Base-by-base conservation (phyloP, 805 yeast species). In the Saturnispora silvae region DNA sequence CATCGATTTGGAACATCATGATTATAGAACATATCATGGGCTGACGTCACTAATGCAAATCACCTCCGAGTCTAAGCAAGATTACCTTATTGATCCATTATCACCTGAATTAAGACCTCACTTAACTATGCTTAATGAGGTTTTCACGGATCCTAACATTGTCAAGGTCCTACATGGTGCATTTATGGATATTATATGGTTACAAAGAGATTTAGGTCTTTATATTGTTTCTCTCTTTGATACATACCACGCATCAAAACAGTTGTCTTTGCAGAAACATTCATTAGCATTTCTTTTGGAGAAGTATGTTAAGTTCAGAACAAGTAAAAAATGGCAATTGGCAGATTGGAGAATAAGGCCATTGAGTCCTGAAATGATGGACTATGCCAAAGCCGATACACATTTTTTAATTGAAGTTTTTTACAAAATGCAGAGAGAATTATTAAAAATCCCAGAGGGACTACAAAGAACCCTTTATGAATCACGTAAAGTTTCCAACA, bases 281-380 rank as follows among this genome's bases (percentile, higher is more conserved):
- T 79, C 96, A 34, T 67, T 92, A 37, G 95, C 96, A 0, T 84
- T 74, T 53, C 63, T 92, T 33, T 65, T 92, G 37, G 95, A 89
- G 50, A 68, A 68, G 19, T 84, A 68, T 57, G 95, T 92, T 3
- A 67, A 73, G 31, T 92, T 92, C 58, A 76, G 75, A 45, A 86
- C 98, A 0, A 82, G 95, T 11, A 92, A 92, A 51, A 82, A 87
- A 60, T 92, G 87, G 60, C 99, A 92, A 60, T 62, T 87, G 43
- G 95, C 97, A 1, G 98, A 92, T 58, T 92, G 98, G 98, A 72
- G 98, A 54, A 60, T 79, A 5, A 69, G 98, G 46, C 98, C 98
- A 0, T 61, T 92, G 35, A 70, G 83, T 1, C 56, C 63, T 8
- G 75, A 83, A 27, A 80, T 92, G 87, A 58, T 66, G 42, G 72